Percentiles rank a stretch among this genome's conserved stretches.
Evolutionary conservation across 2,329 filamentous ascomycete genomes (phyloP).

Genomic region (Verticillium zaregamsianum): DNA sequence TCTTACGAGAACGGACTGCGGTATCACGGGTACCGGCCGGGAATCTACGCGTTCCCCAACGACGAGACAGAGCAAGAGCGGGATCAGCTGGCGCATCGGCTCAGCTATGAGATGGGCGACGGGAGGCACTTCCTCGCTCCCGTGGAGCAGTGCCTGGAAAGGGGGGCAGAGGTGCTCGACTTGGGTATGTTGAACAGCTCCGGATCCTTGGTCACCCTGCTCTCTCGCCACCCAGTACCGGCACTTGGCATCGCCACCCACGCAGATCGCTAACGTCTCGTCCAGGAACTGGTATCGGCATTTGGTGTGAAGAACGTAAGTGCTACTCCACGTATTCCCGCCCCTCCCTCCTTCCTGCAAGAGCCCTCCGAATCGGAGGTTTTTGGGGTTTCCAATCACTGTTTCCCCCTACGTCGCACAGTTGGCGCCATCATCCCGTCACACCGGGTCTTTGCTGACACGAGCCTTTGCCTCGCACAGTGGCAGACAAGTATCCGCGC

Average conservation of each 20-base stretch:
- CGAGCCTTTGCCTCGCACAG: constrained; percentile 20
- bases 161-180: constrained; percentile 40
- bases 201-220: background rate
- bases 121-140: constrained; percentile 40
- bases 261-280: background rate
- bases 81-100: constrained; percentile 35
- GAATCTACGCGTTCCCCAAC: constrained; percentile 38
- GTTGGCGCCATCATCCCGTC: background rate
- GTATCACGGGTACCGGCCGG: constrained; percentile 36
- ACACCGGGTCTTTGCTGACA: background rate
- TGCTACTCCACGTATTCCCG: constrained; percentile 6
- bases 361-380: background rate
- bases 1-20: constrained; percentile 35
- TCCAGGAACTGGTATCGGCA: constrained; percentile 45
- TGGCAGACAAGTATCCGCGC: constrained; percentile 42
- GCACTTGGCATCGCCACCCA: background rate
- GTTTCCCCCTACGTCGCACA: background rate
- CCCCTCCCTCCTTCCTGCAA: background rate
- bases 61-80: constrained; percentile 37
- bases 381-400: background rate
- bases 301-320: constrained; percentile 47
- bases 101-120: constrained; percentile 33
- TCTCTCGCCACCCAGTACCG: background rate
- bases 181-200: constrained; percentile 30
- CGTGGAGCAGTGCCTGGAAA: constrained; percentile 29